Evolutionary conservation across 495 filamentous ascomycete species (phyloP), one percentile per base, ranked within the genome.

Genomic region (Xylaria acuta): DNA sequence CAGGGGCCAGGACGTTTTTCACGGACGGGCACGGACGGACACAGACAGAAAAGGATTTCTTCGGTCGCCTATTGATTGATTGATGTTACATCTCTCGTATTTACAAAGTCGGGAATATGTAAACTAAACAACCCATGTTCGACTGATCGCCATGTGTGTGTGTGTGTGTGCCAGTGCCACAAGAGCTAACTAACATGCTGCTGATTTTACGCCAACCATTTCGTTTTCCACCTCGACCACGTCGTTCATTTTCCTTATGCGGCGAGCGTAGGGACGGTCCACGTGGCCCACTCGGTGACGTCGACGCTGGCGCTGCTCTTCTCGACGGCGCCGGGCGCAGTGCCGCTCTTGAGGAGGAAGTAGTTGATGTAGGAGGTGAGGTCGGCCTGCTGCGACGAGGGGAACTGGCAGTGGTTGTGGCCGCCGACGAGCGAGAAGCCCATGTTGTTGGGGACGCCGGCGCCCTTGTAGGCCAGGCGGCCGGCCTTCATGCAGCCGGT

Each of bases 401-500:
- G 87, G 80, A 90, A 89, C 69, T 70, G 68, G 78, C 88, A 90
- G 75, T 90, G 88, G 34, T 67, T 72, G 76, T 89, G 85, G 69
- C 82, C 83, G 41, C 87, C 86, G 25, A 86, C 81, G 69, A 85
- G 83, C 2, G 84, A 84, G 78, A 84, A 88, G 2, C 87, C 87
- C 77, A 89, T 84, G 74, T 82, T 82, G 67, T 82, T 79, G 34
- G 81, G 69, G 0, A 76, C 84, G 20, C 87, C 86, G 8, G 86
- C 75, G 1, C 84, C 84, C 78, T 88, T 79, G 76, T 86, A 90
- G 70, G 84, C 78, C 74, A 81, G 75, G 41, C 83, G 81, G 14
- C 80, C 87, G 18, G 83, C 82, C 74, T 82, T 83, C 87, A 87
- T 87, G 82, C 87, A 90, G n/a, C 80, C 86, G 14, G 83, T 86